Evolutionary conservation across 2,329 filamentous ascomycete genomes (phyloP).

Genomic region (Drechslerella dactyloides): DNA sequence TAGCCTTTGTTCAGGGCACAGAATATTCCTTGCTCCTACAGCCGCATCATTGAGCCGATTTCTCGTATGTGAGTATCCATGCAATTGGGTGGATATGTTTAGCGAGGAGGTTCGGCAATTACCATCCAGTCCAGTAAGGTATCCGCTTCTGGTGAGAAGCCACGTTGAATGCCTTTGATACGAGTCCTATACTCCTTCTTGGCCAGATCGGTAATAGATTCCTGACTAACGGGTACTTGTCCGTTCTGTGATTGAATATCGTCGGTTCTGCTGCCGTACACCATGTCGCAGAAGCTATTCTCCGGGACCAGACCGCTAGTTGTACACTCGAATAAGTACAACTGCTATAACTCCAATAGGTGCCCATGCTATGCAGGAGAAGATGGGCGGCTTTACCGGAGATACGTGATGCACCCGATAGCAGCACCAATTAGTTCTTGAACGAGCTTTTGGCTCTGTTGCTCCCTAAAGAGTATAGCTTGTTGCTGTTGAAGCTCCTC

Average conservation of each 20-base stretch:
- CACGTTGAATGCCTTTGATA: constrained; percentile 53
- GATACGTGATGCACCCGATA: constrained; percentile 54
- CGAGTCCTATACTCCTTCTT: constrained; percentile 51
- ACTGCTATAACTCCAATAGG: background rate
- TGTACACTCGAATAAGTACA: constrained; percentile 5
- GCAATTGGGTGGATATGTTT: background rate
- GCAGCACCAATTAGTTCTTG: constrained; percentile 54
- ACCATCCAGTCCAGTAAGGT: constrained; percentile 55
- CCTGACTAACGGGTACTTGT: constrained; percentile 11
- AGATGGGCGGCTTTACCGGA: constrained; percentile 51
- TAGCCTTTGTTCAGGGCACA: constrained; percentile 53
- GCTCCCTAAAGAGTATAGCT: constrained; percentile 34
- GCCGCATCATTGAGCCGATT: background rate
- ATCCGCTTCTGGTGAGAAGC: constrained; percentile 53
- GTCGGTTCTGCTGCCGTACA: constrained; percentile 50
- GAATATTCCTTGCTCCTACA: constrained; percentile 55
- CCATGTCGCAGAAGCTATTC: constrained; percentile 54
- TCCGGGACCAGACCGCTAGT: constrained; percentile 55
- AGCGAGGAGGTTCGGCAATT: constrained; percentile 1
- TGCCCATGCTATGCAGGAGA: too few species aligned
- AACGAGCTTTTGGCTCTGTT: constrained; percentile 54
- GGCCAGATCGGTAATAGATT: constrained; percentile 22
- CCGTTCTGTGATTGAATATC: constrained; percentile 38
- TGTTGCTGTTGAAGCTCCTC: constrained; percentile 12
- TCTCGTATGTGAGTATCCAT: background rate